Conservation (phyloP, 257 asterid species). For the Leonotis leonurus region DNA sequence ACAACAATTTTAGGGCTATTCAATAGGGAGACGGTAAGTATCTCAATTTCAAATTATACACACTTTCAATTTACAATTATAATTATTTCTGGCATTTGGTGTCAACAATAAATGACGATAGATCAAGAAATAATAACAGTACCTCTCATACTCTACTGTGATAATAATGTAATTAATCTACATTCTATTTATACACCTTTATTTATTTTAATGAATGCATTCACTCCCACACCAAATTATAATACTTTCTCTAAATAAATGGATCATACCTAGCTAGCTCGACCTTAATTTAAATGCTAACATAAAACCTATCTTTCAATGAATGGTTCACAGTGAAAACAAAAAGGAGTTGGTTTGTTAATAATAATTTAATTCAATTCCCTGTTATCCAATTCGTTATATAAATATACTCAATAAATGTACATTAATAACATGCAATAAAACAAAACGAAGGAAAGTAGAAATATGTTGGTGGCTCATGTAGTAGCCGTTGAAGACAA, state of each 20-base stretch:
- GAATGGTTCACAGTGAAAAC: not conserved
- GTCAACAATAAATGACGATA: slow-evolving; percentile 10
- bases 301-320: not conserved
- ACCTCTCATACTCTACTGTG: too few relatives aligned
- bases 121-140: not conserved
- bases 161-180: not conserved
- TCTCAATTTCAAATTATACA: slow-evolving; percentile 7
- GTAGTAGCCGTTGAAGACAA: slow-evolving; percentile 1
- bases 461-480: not conserved
- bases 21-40: not conserved
- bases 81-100: slow-evolving; percentile 8
- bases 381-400: not conserved
- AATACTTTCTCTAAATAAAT: not conserved
- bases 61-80: not conserved
- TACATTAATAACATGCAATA: not conserved
- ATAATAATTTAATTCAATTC: not conserved
- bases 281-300: not conserved
- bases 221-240: too few relatives aligned
- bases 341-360: not conserved
- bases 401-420: not conserved
- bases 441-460: not conserved
- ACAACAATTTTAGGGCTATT: not conserved
- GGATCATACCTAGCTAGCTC: too few relatives aligned
- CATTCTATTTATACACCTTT: not conserved
- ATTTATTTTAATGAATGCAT: not conserved